phyloP scores from a whole-genome alignment of 75 land plant genomes.

The Chamaecyparis obtusa region DNA sequence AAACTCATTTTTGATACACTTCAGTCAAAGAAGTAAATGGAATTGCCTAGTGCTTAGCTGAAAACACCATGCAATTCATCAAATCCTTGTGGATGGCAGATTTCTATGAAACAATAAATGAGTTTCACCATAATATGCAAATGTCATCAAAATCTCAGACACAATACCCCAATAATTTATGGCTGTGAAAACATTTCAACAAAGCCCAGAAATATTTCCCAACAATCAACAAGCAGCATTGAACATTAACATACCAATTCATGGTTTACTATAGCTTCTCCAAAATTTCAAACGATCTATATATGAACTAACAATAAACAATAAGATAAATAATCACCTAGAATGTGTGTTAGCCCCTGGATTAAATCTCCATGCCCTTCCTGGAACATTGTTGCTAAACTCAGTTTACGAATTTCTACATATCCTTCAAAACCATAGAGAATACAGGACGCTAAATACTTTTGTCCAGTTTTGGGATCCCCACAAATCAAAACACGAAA shows the following conservation, averaged over 20 bases:
- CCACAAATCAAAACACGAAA: constrained; percentile 77
- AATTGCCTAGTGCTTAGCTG: not conserved
- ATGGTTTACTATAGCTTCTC: not conserved
- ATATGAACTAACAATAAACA: constrained; percentile 6
- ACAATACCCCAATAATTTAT: not conserved
- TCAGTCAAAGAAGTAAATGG: not conserved
- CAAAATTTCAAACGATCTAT: not conserved
- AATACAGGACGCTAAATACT: constrained; percentile 74
- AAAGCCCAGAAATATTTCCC: not conserved
- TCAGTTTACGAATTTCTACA: constrained; percentile 63
- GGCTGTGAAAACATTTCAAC: not conserved
- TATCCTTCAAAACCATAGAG: constrained; percentile 70
- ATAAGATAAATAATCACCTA: constrained; percentile 51
- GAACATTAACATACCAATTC: not conserved
- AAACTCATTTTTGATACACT: not conserved
- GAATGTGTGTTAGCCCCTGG: constrained; percentile 68
- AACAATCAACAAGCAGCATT: not conserved
- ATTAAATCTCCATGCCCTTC: constrained; percentile 82
- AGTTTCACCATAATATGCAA: not conserved
- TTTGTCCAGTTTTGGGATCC: constrained; percentile 68
- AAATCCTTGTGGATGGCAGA: not conserved
- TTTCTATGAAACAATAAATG: not conserved
- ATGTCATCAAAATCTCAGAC: not conserved
- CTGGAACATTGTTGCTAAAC: constrained; percentile 79
- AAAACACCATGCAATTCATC: not conserved